phyloP scores from a whole-genome alignment of 805 yeast genomes.

The Lachancea dasiensis region DNA sequence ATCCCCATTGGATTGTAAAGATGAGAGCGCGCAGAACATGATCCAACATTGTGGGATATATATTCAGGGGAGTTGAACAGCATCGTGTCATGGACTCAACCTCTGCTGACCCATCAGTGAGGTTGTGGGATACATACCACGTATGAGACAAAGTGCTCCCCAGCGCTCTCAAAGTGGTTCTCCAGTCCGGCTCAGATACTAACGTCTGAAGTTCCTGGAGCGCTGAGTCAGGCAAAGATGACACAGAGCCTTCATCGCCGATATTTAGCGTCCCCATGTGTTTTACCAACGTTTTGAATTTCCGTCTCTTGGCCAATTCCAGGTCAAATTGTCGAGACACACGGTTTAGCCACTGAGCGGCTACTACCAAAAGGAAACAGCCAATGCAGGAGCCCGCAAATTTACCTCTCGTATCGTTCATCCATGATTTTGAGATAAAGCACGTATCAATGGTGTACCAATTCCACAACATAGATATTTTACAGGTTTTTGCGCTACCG shows the following conservation, averaged over 20 bases:
- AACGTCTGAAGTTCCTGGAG: conserved; percentile 10
- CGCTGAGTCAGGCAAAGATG: conserved; percentile 14
- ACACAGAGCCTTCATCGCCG: conserved; percentile 9
- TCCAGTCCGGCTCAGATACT: conserved; percentile 10
- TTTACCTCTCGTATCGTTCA: conserved; percentile 47
- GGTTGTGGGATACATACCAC: conserved; percentile 28
- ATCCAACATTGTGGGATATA: conserved; percentile 41
- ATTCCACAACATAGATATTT: conserved; percentile 57
- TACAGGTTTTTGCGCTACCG: conserved; percentile 12
- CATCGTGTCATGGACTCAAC: conserved; percentile 9
- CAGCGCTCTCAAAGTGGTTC: conserved; percentile 14
- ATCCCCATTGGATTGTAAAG: conserved; percentile 57
- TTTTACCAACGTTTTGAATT: conserved; percentile 10
- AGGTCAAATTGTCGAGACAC: conserved; percentile 46
- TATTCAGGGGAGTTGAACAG: conserved; percentile 13
- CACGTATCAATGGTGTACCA: conserved; percentile 66
- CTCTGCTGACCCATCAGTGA: conserved; percentile 2
- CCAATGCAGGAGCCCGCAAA: conserved; percentile 75
- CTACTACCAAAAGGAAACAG: conserved; percentile 51
- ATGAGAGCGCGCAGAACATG: conserved; percentile 46
- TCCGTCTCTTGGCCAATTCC: conserved; percentile 32
- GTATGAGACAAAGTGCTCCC: conserved; percentile 30
- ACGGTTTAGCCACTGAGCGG: conserved; percentile 53
- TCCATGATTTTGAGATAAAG: conserved; percentile 61
- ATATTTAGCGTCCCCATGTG: conserved; percentile 1